phyloP scores from a whole-genome alignment of 768 basidiomycete genomes.

The Boletus rubropictus region DNA sequence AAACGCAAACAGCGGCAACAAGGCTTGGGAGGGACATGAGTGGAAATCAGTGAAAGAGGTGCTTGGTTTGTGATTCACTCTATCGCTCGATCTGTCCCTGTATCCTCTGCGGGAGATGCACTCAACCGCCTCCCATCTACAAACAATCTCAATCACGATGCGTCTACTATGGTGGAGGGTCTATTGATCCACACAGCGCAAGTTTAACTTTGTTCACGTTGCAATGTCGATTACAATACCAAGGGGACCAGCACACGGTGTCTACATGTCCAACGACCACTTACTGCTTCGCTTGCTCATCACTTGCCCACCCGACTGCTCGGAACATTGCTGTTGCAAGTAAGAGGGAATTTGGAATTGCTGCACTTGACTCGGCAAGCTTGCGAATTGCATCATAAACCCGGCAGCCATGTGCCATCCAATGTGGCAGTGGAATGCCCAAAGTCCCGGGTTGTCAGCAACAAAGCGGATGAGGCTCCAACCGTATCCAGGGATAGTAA shows the following conservation, averaged over 20 bases:
- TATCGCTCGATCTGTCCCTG: not conserved
- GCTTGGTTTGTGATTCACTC: constrained; percentile 17
- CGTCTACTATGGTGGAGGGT: not conserved
- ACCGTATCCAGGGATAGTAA: constrained; percentile 36
- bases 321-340: constrained; percentile 30
- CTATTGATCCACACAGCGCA: not conserved
- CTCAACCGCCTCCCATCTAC: not conserved
- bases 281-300: constrained; percentile 16
- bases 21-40: constrained; percentile 30
- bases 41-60: constrained; percentile 29
- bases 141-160: not conserved
- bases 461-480: constrained; percentile 37
- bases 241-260: not conserved
- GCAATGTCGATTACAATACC: not conserved
- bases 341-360: constrained; percentile 32
- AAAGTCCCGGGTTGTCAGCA: constrained; percentile 40
- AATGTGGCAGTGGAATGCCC: constrained; percentile 43
- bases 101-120: too few relatives aligned
- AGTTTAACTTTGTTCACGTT: not conserved
- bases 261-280: constrained; percentile 20
- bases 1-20: constrained; percentile 28
- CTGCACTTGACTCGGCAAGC: constrained; percentile 32
- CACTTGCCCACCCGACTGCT: constrained; percentile 27
- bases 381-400: constrained; percentile 37
- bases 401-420: constrained; percentile 38